Evolutionary conservation across 441 rosid species (phyloP).

Genomic region (Geranium incanum): DNA sequence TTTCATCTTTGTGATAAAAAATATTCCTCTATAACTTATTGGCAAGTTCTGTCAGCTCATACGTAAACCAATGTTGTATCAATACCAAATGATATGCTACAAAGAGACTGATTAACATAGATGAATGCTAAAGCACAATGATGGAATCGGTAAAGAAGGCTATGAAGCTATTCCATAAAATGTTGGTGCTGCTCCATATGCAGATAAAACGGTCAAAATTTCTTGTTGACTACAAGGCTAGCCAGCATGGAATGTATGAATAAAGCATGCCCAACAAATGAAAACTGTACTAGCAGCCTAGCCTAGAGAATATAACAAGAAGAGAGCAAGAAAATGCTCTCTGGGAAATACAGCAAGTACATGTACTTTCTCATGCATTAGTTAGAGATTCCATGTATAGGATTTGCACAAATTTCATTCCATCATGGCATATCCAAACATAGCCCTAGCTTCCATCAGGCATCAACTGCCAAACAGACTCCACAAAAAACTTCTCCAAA

Average conservation of each 20-base stretch:
- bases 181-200: no score
- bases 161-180: no score
- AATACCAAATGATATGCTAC: no score
- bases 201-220: no score
- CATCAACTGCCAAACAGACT: background rate
- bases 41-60: background rate
- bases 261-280: no score
- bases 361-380: no score
- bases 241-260: no score
- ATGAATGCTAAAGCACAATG: background rate
- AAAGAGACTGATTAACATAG: background rate
- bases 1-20: background rate
- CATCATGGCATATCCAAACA: background rate
- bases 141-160: background rate
- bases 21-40: background rate
- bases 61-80: background rate
- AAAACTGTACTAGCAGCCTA: no score
- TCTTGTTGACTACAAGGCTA: no score
- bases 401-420: background rate
- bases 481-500: background rate
- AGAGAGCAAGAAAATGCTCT: no score
- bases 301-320: no score
- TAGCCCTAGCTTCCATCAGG: background rate
- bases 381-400: background rate
- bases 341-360: no score